phyloP scores from a whole-genome alignment of 371 early-diverging fungal species.

The Polyrhizophydium stewartii region DNA sequence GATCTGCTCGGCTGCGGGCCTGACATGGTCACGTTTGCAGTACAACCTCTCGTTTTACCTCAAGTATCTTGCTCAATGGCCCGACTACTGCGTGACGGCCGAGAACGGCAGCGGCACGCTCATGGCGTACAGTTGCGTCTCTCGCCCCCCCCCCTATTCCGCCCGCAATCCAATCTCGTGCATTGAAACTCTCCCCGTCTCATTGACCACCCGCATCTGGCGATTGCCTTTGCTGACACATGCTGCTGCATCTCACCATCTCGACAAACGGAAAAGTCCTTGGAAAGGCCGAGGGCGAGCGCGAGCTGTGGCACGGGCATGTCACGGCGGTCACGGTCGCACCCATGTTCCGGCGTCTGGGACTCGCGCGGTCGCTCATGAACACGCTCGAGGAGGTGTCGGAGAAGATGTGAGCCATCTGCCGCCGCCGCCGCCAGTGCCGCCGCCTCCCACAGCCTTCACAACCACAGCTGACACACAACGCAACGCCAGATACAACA shows the following conservation, averaged over 20 bases:
- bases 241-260: background rate
- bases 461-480: background rate
- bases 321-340: conserved; percentile 97
- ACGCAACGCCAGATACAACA: conserved; percentile 55
- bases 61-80: conserved; percentile 90
- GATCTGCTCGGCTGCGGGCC: background rate
- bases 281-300: conserved; percentile 94
- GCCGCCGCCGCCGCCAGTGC: too few species aligned
- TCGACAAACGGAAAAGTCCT: too few species aligned
- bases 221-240: too few species aligned
- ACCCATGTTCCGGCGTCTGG: conserved; percentile 90
- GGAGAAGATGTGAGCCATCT: conserved; percentile 60
- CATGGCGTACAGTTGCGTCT: conserved; percentile 78
- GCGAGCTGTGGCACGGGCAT: conserved; percentile 95
- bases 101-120: conserved; percentile 64
- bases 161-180: too few species aligned
- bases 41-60: conserved; percentile 94
- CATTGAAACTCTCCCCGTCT: too few species aligned
- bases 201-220: too few species aligned
- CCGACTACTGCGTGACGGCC: conserved; percentile 84
- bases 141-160: too few species aligned
- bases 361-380: conserved; percentile 92
- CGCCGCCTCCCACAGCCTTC: background rate
- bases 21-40: conserved; percentile 42
- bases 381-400: conserved; percentile 86